Percentiles rank a stretch among this genome's conserved stretches.
Conservation (phyloP, 2,329 filamentous ascomycete species). For the Ilyonectria mors-panacis region DNA sequence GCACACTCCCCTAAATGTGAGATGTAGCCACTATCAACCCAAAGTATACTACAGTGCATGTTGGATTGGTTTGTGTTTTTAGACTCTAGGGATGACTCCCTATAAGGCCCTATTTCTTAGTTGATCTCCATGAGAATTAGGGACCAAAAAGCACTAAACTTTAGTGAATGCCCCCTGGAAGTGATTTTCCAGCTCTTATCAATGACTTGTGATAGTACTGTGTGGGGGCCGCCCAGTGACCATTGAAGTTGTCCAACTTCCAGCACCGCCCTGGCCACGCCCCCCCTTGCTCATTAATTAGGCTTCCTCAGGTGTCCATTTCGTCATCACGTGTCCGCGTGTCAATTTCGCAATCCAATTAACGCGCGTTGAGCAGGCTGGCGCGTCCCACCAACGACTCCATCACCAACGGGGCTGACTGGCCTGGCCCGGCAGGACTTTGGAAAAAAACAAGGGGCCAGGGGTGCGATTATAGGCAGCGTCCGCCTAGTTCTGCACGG, state of each 20-base stretch:
- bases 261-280: constrained; percentile 10
- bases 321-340: constrained; percentile 39
- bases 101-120: no score
- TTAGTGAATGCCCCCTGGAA: no score
- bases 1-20: no score
- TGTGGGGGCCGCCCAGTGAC: no score
- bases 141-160: no score
- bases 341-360: constrained; percentile 26
- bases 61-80: no score
- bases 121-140: no score
- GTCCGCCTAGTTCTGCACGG: constrained; percentile 38
- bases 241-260: neutral
- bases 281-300: constrained; percentile 8
- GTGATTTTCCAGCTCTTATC: no score
- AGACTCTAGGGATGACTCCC: no score
- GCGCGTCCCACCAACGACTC: constrained; percentile 40
- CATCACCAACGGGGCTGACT: constrained; percentile 46
- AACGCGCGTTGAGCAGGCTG: constrained; percentile 28
- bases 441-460: constrained; percentile 19
- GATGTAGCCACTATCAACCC: no score
- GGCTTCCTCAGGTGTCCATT: constrained; percentile 7
- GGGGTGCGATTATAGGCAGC: constrained; percentile 45
- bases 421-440: constrained; percentile 29
- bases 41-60: no score
- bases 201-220: no score